Evolutionary conservation across 2,329 filamentous ascomycete species (phyloP).

Genomic region (Mycocentrospora acerina): DNA sequence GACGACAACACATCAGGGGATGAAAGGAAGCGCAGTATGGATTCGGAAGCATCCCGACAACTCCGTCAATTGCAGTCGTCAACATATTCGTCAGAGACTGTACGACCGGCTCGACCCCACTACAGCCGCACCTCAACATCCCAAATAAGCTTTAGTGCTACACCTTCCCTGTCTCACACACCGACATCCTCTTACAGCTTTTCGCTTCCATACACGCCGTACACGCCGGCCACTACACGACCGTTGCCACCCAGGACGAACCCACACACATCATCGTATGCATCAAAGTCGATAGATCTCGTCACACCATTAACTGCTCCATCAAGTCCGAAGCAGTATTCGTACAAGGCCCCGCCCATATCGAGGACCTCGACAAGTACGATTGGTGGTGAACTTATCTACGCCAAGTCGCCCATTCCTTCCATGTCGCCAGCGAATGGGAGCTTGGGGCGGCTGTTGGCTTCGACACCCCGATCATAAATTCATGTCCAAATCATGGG

Average conservation of each 20-base stretch:
- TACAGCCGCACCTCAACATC: constrained; percentile 40
- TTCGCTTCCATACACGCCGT: constrained; percentile 46
- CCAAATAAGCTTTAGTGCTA: constrained; percentile 37
- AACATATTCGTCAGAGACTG: constrained; percentile 23
- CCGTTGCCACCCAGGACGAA: constrained; percentile 44
- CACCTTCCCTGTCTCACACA: constrained; percentile 51
- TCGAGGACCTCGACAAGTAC: constrained; percentile 36
- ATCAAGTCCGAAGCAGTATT: constrained; percentile 37
- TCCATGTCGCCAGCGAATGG: constrained; percentile 38
- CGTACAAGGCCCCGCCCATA: constrained; percentile 35
- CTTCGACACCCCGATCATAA: constrained; percentile 21
- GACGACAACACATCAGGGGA: constrained; percentile 36
- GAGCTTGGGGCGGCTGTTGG: constrained; percentile 40
- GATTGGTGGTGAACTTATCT: constrained; percentile 42
- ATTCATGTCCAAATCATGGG: background rate
- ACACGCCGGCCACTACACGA: constrained; percentile 22
- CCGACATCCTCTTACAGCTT: constrained; percentile 49
- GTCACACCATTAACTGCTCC: constrained; percentile 45
- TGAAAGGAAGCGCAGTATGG: constrained; percentile 26
- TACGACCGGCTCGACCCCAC: constrained; percentile 34
- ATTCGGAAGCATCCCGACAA: constrained; percentile 46
- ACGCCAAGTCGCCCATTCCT: constrained; percentile 38
- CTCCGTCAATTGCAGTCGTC: constrained; percentile 45
- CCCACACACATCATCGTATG: constrained; percentile 42
- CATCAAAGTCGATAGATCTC: constrained; percentile 47